Conservation (phyloP, 2,329 filamentous ascomycete species). For the Aspergillus tubingensis region DNA sequence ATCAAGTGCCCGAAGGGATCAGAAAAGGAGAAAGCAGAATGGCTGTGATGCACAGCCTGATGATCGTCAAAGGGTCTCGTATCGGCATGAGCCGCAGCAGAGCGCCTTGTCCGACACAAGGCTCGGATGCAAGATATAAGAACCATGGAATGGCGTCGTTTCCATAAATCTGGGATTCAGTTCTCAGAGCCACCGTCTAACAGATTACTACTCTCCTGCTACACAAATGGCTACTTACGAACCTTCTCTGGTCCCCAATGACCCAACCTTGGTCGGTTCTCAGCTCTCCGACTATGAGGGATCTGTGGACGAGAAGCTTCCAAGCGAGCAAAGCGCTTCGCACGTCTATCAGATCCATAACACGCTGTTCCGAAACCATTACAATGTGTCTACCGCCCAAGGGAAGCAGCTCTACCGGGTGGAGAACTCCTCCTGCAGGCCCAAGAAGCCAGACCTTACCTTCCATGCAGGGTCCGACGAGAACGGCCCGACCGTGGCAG, state of each 20-base stretch:
- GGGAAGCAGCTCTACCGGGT: slow-evolving; percentile 28
- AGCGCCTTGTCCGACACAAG: not conserved
- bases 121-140: not conserved
- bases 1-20: no score
- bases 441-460: slow-evolving; percentile 37
- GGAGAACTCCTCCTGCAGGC: slow-evolving; percentile 31
- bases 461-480: slow-evolving; percentile 32
- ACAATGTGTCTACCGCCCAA: slow-evolving; percentile 23
- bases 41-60: not conserved
- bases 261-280: not conserved
- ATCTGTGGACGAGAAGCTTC: not conserved
- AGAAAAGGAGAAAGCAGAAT: not conserved
- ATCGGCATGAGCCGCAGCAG: not conserved
- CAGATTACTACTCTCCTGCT: not conserved
- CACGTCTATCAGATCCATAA: slow-evolving; percentile 29
- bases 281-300: not conserved
- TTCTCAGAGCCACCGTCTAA: not conserved
- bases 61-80: not conserved
- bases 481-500: slow-evolving; percentile 29
- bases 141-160: not conserved
- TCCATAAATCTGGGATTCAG: not conserved
- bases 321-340: not conserved
- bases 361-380: slow-evolving; percentile 25
- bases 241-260: not conserved
- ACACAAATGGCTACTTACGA: not conserved